phyloP scores from a whole-genome alignment of 2,329 filamentous ascomycete genomes.

The Clathrospora elynae region DNA sequence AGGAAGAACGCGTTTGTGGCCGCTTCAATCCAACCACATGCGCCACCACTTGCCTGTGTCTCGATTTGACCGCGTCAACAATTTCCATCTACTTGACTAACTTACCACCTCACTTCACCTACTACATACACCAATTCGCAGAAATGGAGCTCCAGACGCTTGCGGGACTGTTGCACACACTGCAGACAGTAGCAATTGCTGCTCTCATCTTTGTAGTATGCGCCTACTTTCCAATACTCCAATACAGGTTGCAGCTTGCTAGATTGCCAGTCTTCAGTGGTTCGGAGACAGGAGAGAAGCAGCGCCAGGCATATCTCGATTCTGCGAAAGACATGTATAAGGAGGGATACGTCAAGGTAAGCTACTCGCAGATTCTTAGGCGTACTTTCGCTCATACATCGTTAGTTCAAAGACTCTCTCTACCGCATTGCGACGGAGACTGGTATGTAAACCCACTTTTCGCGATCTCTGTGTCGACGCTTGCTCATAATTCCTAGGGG shows the following conservation, averaged over 20 bases:
- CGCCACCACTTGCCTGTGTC: too few relatives aligned
- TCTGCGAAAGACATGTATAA: constrained; percentile 34
- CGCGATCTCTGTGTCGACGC: not conserved
- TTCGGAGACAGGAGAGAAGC: constrained; percentile 22
- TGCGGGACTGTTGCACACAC: constrained; percentile 22
- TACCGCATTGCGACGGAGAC: constrained; percentile 30
- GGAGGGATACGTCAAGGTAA: constrained; percentile 38
- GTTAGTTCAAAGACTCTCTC: constrained; percentile 37
- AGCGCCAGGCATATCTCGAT: constrained; percentile 26
- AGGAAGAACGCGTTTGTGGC: too few relatives aligned
- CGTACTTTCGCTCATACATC: constrained; percentile 8
- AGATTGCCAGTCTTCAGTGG: constrained; percentile 31
- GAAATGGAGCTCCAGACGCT: constrained; percentile 29
- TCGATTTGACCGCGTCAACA: too few relatives aligned
- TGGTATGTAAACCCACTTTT: constrained; percentile 15
- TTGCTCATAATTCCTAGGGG: constrained; percentile 23
- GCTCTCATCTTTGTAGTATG: constrained; percentile 31
- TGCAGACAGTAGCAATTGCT: constrained; percentile 34
- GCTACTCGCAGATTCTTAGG: not conserved
- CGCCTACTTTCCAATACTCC: constrained; percentile 29
- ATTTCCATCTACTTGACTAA: constrained; percentile 4
- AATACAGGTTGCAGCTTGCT: constrained; percentile 27
- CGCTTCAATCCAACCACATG: too few relatives aligned
- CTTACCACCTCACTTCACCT: not conserved
- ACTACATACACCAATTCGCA: not conserved